A percentile compares a stretch with the other conserved stretches of the same genome.
Conservation (phyloP, 805 yeast species). For the Candida vaughaniae region DNA sequence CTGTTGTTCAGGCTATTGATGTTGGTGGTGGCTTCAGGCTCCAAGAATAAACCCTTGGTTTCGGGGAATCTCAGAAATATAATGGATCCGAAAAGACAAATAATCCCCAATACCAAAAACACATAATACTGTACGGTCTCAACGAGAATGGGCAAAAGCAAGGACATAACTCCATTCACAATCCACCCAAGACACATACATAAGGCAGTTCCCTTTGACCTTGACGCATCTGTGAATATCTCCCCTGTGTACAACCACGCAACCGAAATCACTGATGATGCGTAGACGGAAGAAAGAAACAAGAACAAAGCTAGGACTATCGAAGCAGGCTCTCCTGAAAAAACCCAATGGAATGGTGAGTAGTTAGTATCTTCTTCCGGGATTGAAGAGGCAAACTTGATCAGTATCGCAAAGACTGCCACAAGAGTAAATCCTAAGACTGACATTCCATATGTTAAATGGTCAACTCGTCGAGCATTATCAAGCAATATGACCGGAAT, state of each 20-base stretch:
- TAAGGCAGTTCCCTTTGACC: conserved; percentile 47
- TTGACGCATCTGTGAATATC: conserved; percentile 43
- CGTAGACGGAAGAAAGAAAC: conserved; percentile 44
- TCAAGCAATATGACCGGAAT: conserved; percentile 46
- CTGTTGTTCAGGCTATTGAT: neutral
- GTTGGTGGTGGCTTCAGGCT: conserved; percentile 5
- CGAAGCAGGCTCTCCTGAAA: conserved; percentile 35
- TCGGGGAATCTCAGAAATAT: conserved; percentile 43
- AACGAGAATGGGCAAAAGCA: conserved; percentile 41
- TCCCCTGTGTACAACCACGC: conserved; percentile 54
- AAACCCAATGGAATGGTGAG: conserved; percentile 13
- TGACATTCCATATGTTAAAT: conserved; percentile 42
- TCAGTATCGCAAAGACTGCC: conserved; percentile 36
- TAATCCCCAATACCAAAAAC: conserved; percentile 36
- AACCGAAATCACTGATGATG: conserved; percentile 46
- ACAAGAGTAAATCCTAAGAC: conserved; percentile 35
- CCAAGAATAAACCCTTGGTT: conserved; percentile 25
- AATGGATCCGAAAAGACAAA: conserved; percentile 29
- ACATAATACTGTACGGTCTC: conserved; percentile 37
- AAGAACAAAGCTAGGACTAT: conserved; percentile 43
- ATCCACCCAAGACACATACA: conserved; percentile 49
- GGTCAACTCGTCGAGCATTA: conserved; percentile 46
- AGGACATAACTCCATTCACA: conserved; percentile 33
- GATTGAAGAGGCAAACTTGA: conserved; percentile 18
- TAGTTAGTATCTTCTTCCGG: neutral